Conservation (phyloP, 768 basidiomycete species). For the Boletus fagicola region DNA sequence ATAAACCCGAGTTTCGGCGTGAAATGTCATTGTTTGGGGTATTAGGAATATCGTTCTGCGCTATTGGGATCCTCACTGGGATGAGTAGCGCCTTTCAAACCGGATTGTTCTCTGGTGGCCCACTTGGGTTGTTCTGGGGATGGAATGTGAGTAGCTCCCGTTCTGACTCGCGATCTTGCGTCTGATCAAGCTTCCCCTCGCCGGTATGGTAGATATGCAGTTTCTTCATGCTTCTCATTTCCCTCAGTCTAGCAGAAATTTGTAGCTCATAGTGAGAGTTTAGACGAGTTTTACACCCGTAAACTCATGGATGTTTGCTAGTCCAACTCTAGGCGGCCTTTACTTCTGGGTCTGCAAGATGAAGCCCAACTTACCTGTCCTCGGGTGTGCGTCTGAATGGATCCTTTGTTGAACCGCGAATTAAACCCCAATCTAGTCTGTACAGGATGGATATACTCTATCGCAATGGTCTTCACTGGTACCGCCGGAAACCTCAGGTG, state of each 20-base stretch:
- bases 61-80: slow-evolving; percentile 59
- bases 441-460: slow-evolving; percentile 60
- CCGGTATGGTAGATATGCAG: slow-evolving; percentile 45
- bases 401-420: background rate
- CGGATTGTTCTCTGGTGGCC: slow-evolving; percentile 56
- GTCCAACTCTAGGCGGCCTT: slow-evolving; percentile 56
- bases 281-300: background rate
- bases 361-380: slow-evolving; percentile 51
- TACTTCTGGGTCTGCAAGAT: slow-evolving; percentile 66
- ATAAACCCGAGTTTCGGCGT: slow-evolving; percentile 54
- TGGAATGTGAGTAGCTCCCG: slow-evolving; percentile 47
- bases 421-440: slow-evolving; percentile 29
- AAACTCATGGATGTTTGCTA: slow-evolving; percentile 19
- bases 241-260: slow-evolving; percentile 55
- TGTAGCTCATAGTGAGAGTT: slow-evolving; percentile 53
- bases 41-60: slow-evolving; percentile 57
- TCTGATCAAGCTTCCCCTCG: background rate
- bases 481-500: slow-evolving; percentile 58
- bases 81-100: slow-evolving; percentile 63
- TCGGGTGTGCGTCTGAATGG: slow-evolving; percentile 44
- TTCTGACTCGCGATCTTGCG: background rate
- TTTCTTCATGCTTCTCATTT: slow-evolving; percentile 57
- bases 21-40: slow-evolving; percentile 62
- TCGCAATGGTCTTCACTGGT: slow-evolving; percentile 58
- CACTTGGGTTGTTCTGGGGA: slow-evolving; percentile 59